These are phyloP conservation scores for Leptomonas pyrrhocoris DNA, from an alignment of 208 protist species.

Conservation along the genomic window DNA sequence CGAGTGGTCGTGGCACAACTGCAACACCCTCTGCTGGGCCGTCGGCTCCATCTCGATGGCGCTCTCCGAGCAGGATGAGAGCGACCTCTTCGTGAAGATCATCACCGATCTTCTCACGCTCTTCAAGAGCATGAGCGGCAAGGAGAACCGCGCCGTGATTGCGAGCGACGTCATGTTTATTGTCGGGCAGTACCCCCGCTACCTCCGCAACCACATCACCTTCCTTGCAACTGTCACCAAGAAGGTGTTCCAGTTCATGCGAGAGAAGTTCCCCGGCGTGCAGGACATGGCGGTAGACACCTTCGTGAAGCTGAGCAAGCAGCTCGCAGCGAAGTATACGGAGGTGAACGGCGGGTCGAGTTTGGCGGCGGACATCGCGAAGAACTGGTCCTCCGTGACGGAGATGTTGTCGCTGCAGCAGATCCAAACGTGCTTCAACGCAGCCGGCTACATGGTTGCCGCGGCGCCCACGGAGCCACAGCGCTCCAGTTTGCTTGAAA, in stretches of 20 bases:
- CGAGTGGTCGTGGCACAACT: conserved; percentile 96
- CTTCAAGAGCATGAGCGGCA: conserved; percentile 94
- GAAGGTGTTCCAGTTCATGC: conserved; percentile 99
- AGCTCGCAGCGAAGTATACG: conserved; percentile 93
- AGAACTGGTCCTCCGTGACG: conserved; percentile 87
- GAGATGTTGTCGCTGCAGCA: conserved; percentile 92
- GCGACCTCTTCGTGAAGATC: conserved; percentile 97
- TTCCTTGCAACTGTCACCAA: conserved; percentile 99
- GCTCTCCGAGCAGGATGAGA: conserved; percentile 96
- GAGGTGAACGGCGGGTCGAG: conserved; percentile 34
- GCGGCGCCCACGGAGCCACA: conserved; percentile 43
- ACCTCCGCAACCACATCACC: conserved; percentile 96
- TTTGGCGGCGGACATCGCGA: conserved; percentile 95
- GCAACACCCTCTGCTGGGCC: conserved; percentile 99
- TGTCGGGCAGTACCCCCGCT: conserved; percentile 99
- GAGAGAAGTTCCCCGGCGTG: conserved; percentile 98
- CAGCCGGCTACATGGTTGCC: conserved; percentile 95
- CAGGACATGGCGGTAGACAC: conserved; percentile 99
- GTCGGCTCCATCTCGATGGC: conserved; percentile 98
- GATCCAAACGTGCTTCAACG: conserved; percentile 97
- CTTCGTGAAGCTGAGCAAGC: conserved; percentile 98
- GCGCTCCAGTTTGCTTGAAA: conserved; percentile 56
- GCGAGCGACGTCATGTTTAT: conserved; percentile 99
- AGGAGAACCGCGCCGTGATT: conserved; percentile 99
- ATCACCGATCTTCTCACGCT: conserved; percentile 98